Conservation (phyloP, 495 filamentous ascomycete genomes). For the Hypoxylon cercidicola region DNA sequence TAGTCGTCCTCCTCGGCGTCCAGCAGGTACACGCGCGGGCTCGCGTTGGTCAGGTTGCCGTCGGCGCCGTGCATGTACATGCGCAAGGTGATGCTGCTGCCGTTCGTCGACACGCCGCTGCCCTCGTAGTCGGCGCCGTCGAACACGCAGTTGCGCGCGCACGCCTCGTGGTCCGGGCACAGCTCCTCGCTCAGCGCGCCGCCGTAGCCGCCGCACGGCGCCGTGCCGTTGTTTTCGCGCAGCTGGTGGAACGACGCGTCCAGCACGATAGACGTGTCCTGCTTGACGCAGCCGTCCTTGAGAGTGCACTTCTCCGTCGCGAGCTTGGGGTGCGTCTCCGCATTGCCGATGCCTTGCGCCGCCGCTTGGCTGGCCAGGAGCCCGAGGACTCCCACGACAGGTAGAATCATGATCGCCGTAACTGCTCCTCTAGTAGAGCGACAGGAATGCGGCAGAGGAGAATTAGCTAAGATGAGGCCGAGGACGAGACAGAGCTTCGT, state of each 20-base stretch:
- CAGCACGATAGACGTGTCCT: conserved; percentile 65
- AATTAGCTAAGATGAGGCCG: conserved; percentile 7
- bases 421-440: not conserved
- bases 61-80: conserved; percentile 59
- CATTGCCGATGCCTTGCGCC: conserved; percentile 30
- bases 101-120: conserved; percentile 66
- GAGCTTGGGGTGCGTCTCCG: conserved; percentile 62
- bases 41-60: conserved; percentile 56
- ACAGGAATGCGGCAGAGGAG: not conserved
- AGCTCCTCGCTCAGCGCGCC: conserved; percentile 59
- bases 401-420: conserved; percentile 24
- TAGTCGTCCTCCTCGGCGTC: conserved; percentile 62
- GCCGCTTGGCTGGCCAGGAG: conserved; percentile 10
- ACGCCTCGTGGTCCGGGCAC: conserved; percentile 64
- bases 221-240: conserved; percentile 61
- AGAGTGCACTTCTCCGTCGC: conserved; percentile 66
- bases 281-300: conserved; percentile 61
- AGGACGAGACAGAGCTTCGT: not conserved
- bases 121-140: conserved; percentile 70
- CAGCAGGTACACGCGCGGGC: conserved; percentile 71
- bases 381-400: conserved; percentile 13
- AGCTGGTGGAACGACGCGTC: conserved; percentile 75
- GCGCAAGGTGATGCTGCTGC: conserved; percentile 64
- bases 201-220: conserved; percentile 53
- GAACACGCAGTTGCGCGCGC: conserved; percentile 67